Evolutionary conservation across 768 basidiomycete genomes (phyloP).

Genomic region (Naganishia friedmannii): DNA sequence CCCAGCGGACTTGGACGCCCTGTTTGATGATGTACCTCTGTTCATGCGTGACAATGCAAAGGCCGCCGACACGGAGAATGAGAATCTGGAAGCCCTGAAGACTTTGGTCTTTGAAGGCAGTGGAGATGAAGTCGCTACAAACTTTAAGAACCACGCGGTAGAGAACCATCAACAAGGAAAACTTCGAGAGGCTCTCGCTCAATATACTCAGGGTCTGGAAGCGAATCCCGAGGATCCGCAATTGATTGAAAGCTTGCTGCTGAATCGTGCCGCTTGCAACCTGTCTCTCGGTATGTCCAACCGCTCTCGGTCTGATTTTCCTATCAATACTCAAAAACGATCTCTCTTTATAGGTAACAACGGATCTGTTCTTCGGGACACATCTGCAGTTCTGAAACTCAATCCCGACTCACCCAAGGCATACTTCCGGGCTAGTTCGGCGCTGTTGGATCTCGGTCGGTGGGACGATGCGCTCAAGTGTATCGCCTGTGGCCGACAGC

Average conservation of each 20-base stretch:
- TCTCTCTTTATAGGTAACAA: slow-evolving; percentile 66
- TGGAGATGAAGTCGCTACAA: slow-evolving; percentile 84
- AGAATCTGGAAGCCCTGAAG: slow-evolving; percentile 75
- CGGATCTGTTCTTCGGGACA: slow-evolving; percentile 79
- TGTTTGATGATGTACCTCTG: slow-evolving; percentile 70
- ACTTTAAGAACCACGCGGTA: slow-evolving; percentile 94
- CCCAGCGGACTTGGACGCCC: slow-evolving; percentile 43
- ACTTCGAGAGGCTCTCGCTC: slow-evolving; percentile 78
- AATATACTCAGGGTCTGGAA: slow-evolving; percentile 86
- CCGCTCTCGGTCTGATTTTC: background rate
- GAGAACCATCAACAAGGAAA: slow-evolving; percentile 86
- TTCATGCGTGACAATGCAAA: slow-evolving; percentile 87
- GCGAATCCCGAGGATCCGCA: slow-evolving; percentile 67
- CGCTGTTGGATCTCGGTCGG: slow-evolving; percentile 70
- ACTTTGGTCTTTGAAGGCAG: slow-evolving; percentile 83
- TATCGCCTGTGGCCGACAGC: slow-evolving; percentile 65
- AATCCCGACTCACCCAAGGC: slow-evolving; percentile 74
- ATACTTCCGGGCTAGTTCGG: slow-evolving; percentile 76
- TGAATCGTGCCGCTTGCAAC: slow-evolving; percentile 91
- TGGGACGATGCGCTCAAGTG: slow-evolving; percentile 80
- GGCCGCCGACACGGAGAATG: slow-evolving; percentile 62
- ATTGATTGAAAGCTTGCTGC: slow-evolving; percentile 61
- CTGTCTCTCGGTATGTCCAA: slow-evolving; percentile 55
- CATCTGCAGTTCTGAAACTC: slow-evolving; percentile 66
- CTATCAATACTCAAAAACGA: background rate